Evolutionary conservation across 208 protist genomes (phyloP).

Genomic region (Perkinsela sp.): DNA sequence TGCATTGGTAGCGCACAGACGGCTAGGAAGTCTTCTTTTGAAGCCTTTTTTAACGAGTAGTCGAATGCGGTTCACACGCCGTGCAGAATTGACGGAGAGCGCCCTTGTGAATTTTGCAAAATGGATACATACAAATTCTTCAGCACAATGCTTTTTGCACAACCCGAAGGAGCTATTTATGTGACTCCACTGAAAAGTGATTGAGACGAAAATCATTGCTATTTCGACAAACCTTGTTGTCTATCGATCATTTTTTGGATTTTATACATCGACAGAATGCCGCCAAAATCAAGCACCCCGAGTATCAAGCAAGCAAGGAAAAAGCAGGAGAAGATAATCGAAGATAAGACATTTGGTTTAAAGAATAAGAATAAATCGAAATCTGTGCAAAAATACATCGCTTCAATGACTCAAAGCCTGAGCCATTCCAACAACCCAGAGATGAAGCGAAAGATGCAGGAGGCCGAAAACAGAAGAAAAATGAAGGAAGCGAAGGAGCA

Average conservation of each 20-base stretch:
- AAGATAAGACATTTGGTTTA: conserved; percentile 68
- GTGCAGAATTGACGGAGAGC: too few relatives aligned
- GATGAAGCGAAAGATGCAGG: conserved; percentile 23
- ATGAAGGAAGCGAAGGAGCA: conserved; percentile 37
- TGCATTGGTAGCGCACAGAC: neutral
- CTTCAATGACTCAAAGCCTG: conserved; percentile 24
- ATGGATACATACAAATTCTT: too few relatives aligned
- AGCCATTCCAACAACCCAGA: conserved; percentile 23
- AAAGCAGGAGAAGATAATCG: conserved; percentile 51
- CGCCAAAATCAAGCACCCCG: conserved; percentile 3
- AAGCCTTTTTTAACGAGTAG: too few relatives aligned
- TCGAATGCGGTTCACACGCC: too few relatives aligned
- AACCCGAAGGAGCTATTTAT: too few relatives aligned
- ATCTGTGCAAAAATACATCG: conserved; percentile 59
- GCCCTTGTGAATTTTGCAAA: too few relatives aligned
- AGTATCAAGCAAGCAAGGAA: conserved; percentile 48
- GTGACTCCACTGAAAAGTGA: too few relatives aligned
- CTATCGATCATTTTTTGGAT: too few relatives aligned
- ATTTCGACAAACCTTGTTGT: too few relatives aligned
- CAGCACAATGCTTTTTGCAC: too few relatives aligned
- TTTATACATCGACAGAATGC: conserved; percentile 3
- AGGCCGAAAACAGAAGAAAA: conserved; percentile 14
- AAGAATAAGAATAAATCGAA: conserved; percentile 69
- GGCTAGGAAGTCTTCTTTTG: too few relatives aligned
- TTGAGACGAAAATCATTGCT: too few relatives aligned